phyloP scores from a whole-genome alignment of 2,329 filamentous ascomycete species.

The Gyromitra esculenta region DNA sequence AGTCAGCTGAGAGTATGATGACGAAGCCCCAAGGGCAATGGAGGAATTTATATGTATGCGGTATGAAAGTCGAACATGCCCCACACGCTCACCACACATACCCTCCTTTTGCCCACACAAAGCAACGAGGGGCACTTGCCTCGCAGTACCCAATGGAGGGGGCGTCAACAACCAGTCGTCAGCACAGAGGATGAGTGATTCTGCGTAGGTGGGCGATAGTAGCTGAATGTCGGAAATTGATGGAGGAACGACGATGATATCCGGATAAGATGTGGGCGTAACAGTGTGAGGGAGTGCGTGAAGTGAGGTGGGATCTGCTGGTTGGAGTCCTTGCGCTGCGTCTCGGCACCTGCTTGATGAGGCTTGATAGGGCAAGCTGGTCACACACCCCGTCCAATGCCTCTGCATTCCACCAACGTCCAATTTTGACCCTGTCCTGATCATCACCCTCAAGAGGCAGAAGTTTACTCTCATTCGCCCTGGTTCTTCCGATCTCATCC shows the following conservation, averaged over 20 bases:
- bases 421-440: conserved; percentile 46
- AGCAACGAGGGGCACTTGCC: conserved; percentile 50
- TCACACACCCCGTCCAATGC: conserved; percentile 48
- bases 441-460: conserved; percentile 29
- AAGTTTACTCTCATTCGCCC: conserved; percentile 20
- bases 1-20: conserved; percentile 44
- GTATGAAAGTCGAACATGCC: conserved; percentile 37
- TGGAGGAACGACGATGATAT: conserved; percentile 39
- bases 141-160: conserved; percentile 39
- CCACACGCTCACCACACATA: conserved; percentile 35
- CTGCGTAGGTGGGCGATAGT: conserved; percentile 9
- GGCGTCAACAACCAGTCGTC: conserved; percentile 18
- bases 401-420: conserved; percentile 26
- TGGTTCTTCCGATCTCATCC: conserved; percentile 22
- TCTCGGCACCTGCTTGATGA: conserved; percentile 51
- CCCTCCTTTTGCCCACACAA: conserved; percentile 42
- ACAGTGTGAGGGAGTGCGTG: conserved; percentile 41
- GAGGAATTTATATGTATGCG: conserved; percentile 40
- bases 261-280: conserved; percentile 23
- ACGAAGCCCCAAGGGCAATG: conserved; percentile 40
- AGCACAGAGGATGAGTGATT: conserved; percentile 35
- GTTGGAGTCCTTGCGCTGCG: conserved; percentile 49
- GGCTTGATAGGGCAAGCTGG: conserved; percentile 52
- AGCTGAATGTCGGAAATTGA: conserved; percentile 41
- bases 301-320: conserved; percentile 52